Conservation (phyloP, 2,329 filamentous ascomycete species). For the Ophiostoma sp. region DNA sequence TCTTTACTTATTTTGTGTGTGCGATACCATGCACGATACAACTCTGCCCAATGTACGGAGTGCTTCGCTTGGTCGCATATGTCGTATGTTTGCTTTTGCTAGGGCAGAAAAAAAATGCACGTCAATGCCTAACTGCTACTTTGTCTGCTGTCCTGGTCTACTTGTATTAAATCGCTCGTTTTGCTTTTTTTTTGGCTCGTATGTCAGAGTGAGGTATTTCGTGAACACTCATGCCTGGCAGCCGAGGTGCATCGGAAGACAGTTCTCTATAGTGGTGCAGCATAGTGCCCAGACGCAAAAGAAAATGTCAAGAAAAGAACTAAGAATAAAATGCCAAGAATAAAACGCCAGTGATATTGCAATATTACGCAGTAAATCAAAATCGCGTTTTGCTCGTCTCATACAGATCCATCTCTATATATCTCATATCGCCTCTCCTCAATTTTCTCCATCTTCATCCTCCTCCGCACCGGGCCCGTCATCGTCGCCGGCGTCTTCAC, state of each 20-base stretch:
- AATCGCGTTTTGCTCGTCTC: neutral
- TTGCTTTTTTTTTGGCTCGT: neutral
- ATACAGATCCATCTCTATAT: neutral
- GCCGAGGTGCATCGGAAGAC: neutral
- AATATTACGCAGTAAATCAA: neutral
- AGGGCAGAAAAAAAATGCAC: neutral
- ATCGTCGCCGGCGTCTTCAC: neutral
- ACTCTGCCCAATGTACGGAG: neutral
- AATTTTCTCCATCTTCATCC: neutral
- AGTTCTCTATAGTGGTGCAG: neutral
- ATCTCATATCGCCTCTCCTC: neutral
- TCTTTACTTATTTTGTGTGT: neutral
- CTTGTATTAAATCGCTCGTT: slow-evolving; percentile 1
- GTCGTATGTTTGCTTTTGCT: slow-evolving; percentile 10
- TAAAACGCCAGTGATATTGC: slow-evolving; percentile 5
- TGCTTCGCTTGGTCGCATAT: neutral
- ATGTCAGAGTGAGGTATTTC: neutral
- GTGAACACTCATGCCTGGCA: neutral
- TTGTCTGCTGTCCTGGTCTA: neutral
- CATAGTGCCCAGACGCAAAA: too few species aligned
- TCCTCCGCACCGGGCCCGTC: neutral
- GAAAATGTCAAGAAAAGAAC: neutral
- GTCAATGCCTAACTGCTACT: neutral
- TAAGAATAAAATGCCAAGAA: neutral
- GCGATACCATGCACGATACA: neutral